A percentile compares a stretch with the other conserved stretches of the same genome.
Conservation (phyloP, 108 stramenopile genomes). For the Halocafeteria seosinensis region DNA sequence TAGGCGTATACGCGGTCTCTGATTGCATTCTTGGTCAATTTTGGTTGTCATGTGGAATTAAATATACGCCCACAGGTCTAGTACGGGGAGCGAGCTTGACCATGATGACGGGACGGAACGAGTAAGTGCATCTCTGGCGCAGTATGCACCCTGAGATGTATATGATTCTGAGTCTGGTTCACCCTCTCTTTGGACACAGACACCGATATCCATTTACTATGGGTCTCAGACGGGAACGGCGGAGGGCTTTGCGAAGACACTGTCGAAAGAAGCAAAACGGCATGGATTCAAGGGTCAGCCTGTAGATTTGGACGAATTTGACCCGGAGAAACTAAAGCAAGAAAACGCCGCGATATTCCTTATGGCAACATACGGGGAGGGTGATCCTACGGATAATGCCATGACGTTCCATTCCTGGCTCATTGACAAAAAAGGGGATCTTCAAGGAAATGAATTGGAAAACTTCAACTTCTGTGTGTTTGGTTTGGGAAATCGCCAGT, state of each 20-base stretch:
- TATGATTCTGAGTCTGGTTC: too few species aligned
- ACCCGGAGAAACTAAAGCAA: slow-evolving; percentile 29
- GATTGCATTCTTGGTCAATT: too few species aligned
- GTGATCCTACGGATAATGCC: slow-evolving; percentile 95
- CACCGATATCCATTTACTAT: slow-evolving; percentile 55
- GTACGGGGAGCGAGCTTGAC: too few species aligned
- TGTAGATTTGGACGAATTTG: slow-evolving; percentile 68
- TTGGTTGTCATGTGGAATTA: too few species aligned
- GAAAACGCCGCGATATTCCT: slow-evolving; percentile 40
- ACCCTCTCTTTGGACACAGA: not conserved
- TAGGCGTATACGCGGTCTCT: too few species aligned
- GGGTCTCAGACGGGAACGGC: slow-evolving; percentile 95
- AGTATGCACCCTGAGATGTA: too few species aligned
- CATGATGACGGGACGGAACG: too few species aligned
- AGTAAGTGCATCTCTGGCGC: too few species aligned
- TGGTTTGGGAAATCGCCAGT: slow-evolving; percentile 89
- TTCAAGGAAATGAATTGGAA: slow-evolving; percentile 17
- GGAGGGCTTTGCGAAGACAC: slow-evolving; percentile 70
- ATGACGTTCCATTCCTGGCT: slow-evolving; percentile 48
- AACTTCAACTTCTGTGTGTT: slow-evolving; percentile 67
- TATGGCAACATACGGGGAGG: slow-evolving; percentile 94
- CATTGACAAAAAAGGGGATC: slow-evolving; percentile 16
- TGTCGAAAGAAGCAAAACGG: slow-evolving; percentile 51
- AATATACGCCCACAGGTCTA: too few species aligned
- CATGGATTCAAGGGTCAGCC: slow-evolving; percentile 59